Conservation (phyloP, 768 basidiomycete genomes). For the Tylopilus balloui region DNA sequence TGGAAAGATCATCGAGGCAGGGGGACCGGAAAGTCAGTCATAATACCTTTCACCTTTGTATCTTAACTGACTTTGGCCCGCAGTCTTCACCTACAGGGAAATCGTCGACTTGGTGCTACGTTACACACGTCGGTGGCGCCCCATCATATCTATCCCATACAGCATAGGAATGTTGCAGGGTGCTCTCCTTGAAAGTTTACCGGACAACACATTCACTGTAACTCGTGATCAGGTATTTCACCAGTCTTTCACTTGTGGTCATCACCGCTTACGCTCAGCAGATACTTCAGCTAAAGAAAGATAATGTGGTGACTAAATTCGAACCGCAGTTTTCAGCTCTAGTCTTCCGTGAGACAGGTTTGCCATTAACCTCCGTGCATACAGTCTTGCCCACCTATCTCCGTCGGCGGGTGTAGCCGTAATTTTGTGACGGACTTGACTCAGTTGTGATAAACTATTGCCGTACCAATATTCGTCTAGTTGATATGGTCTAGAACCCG, state of each 20-base stretch:
- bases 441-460: background rate
- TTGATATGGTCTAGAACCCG: background rate
- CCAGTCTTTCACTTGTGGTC: background rate
- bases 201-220: conserved; percentile 60
- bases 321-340: conserved; percentile 32
- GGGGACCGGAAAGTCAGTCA: conserved; percentile 48
- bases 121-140: conserved; percentile 48
- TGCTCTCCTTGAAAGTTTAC: conserved; percentile 57
- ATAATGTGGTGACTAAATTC: conserved; percentile 48
- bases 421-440: background rate
- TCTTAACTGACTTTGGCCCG: conserved; percentile 28
- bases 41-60: conserved; percentile 25
- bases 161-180: conserved; percentile 62
- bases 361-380: conserved; percentile 45
- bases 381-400: conserved; percentile 54
- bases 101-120: conserved; percentile 61
- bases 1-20: conserved; percentile 45
- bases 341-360: conserved; percentile 34
- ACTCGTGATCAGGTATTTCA: conserved; percentile 59
- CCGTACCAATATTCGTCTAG: background rate
- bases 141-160: conserved; percentile 63
- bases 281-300: conserved; percentile 58
- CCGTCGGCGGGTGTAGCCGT: background rate
- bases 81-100: conserved; percentile 65
- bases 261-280: conserved; percentile 22